Evolutionary conservation across 1,284 basidiomycete species (phyloP).

Genomic region (Blastosporella zonata): DNA sequence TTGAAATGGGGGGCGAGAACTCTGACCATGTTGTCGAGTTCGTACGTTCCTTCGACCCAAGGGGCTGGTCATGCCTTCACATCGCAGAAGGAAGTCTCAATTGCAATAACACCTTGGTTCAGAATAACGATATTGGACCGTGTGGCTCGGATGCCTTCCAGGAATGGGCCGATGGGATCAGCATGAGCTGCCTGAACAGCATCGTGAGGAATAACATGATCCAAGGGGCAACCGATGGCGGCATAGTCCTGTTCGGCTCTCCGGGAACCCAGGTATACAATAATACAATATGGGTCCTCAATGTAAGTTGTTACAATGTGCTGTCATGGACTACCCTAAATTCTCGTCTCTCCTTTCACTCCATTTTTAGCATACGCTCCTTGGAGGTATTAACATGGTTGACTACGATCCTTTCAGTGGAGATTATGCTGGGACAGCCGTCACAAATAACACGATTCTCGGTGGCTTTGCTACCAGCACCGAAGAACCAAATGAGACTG

Average conservation of each 20-base stretch:
- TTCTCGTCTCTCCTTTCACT: slow-evolving; percentile 1
- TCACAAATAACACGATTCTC: slow-evolving; percentile 67
- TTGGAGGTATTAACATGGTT: slow-evolving; percentile 83
- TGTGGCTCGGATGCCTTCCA: slow-evolving; percentile 63
- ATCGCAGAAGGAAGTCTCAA: slow-evolving; percentile 60
- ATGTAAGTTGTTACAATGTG: slow-evolving; percentile 33
- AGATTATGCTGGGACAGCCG: slow-evolving; percentile 65
- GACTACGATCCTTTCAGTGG: slow-evolving; percentile 76
- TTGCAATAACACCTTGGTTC: slow-evolving; percentile 65
- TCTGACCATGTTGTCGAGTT: slow-evolving; percentile 66
- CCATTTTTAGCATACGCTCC: slow-evolving; percentile 52
- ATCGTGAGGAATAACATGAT: slow-evolving; percentile 72
- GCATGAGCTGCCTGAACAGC: slow-evolving; percentile 67
- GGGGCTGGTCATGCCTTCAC: slow-evolving; percentile 75
- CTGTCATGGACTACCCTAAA: not conserved
- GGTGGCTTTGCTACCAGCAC: slow-evolving; percentile 63
- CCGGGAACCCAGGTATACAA: slow-evolving; percentile 71
- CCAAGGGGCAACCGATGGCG: slow-evolving; percentile 75
- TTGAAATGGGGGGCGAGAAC: slow-evolving; percentile 75
- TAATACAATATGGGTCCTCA: slow-evolving; percentile 67
- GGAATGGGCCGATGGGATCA: slow-evolving; percentile 86
- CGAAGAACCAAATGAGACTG: slow-evolving; percentile 35
- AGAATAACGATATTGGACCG: slow-evolving; percentile 80
- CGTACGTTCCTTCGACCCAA: slow-evolving; percentile 67
- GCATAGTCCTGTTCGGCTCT: slow-evolving; percentile 82